Evolutionary conservation across 2,329 filamentous ascomycete genomes (phyloP), one percentile per base, ranked within the genome.

Genomic region (Claviceps monticola): DNA sequence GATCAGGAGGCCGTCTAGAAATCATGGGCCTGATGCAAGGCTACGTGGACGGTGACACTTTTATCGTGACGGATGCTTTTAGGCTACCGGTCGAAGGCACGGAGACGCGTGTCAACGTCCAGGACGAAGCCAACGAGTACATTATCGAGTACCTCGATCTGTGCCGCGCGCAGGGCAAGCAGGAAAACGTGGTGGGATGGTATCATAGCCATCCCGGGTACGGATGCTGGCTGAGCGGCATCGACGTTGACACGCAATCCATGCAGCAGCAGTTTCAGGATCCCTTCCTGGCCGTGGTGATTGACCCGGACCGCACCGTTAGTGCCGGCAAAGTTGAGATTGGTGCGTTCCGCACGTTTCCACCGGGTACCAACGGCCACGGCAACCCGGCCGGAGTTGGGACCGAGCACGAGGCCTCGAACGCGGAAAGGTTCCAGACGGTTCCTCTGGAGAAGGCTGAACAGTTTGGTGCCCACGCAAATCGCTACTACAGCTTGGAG

Each of bases 11-110:
- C 53, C 82, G 80, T 29, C 78, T 97, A 58, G 93, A 98, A 72
- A 80, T 98, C 61, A 98, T 98, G 93, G 93, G 93, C 53, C 69
- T 98, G 60, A 98, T 98, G 93, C 86, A 95, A 64, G 93, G 93
- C 56, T 95, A 95, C 67, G 84, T 95, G 48, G 80, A 88, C 57
- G 82, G 83, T 43, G 84, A 94, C 61, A 79, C 86, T 1, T 87
- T 98, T 62, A 81, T 98, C 58, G 85, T 98, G 51, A 97, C 90
- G 1, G 93, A 98, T 64, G 88, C 90, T 26, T 93, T 97, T 69
- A 82, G 90, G 19, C 73, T 98, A 41, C 93, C 93, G 0, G 93
- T 98, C 42, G 93, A 98, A 66, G 93, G 93, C 26, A 98, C 93
- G n/a, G 93, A 98, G 71, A 98, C 93, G 2, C 79, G 93, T 55